phyloP scores from a whole-genome alignment of 2,329 filamentous ascomycete species.

The Apiospora koreana region DNA sequence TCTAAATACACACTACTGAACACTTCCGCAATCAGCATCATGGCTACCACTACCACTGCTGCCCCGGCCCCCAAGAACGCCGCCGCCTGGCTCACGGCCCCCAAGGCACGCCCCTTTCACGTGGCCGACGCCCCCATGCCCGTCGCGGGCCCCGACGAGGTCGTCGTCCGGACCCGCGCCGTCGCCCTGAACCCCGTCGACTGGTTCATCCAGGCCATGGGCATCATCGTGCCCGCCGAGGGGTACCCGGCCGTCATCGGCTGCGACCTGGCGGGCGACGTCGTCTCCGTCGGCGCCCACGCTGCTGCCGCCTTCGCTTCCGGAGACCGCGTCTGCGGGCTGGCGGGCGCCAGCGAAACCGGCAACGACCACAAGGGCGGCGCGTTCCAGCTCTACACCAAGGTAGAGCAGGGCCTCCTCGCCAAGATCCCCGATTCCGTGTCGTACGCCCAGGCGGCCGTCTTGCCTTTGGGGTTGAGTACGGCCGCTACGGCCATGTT shows the following conservation, averaged over 20 bases:
- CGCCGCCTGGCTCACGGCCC: conserved; percentile 1
- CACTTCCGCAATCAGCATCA: background rate
- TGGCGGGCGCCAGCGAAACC: conserved; percentile 12
- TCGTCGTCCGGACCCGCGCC: conserved; percentile 30
- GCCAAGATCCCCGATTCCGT: conserved; percentile 19
- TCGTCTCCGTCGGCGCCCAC: conserved; percentile 30
- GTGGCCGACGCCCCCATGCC: background rate
- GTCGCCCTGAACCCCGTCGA: conserved; percentile 37
- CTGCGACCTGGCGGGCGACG: conserved; percentile 32
- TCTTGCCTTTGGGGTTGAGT: conserved; percentile 21
- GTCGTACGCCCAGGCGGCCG: conserved; percentile 17
- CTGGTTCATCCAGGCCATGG: conserved; percentile 30
- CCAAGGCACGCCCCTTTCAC: background rate
- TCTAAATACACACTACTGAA: no score
- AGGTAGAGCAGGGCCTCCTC: background rate
- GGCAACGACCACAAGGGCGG: conserved; percentile 17
- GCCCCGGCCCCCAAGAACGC: background rate
- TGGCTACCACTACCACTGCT: background rate
- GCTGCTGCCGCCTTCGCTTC: conserved; percentile 20
- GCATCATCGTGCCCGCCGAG: conserved; percentile 22
- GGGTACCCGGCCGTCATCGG: conserved; percentile 36
- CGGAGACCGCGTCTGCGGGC: conserved; percentile 28
- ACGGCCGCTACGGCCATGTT: conserved; percentile 21
- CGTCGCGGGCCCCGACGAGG: conserved; percentile 17
- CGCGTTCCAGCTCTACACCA: conserved; percentile 22